Conservation (phyloP, 2,329 filamentous ascomycete genomes). For the Fusarium sarcochroum region DNA sequence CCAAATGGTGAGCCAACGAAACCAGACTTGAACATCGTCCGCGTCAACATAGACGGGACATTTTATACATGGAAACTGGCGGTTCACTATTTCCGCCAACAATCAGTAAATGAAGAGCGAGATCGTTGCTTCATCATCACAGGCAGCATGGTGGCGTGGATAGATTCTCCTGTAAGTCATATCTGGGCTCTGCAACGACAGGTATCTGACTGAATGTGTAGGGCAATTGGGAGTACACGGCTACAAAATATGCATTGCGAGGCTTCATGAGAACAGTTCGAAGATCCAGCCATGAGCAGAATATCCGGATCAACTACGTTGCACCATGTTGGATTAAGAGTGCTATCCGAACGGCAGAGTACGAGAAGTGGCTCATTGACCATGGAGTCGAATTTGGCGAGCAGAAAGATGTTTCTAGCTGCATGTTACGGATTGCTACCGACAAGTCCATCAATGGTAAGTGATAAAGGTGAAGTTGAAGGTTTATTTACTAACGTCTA, state of each 20-base stretch:
- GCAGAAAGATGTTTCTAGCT: constrained; percentile 50
- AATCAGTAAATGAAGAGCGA: constrained; percentile 54
- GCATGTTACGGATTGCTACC: constrained; percentile 53
- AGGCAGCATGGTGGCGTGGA: constrained; percentile 62
- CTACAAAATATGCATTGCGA: constrained; percentile 34
- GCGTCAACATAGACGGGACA: constrained; percentile 58
- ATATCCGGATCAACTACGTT: constrained; percentile 62
- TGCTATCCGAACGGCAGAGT: constrained; percentile 56
- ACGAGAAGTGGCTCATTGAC: constrained; percentile 57
- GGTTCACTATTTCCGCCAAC: constrained; percentile 61
- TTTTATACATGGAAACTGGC: constrained; percentile 63
- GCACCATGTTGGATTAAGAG: constrained; percentile 60
- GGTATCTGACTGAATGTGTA: background rate
- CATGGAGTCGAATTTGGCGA: constrained; percentile 58
- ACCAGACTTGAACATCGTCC: constrained; percentile 58
- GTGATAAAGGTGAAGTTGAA: background rate
- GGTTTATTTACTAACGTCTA: background rate
- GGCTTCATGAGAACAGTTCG: constrained; percentile 40
- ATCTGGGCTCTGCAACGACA: background rate
- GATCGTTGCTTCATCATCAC: constrained; percentile 66
- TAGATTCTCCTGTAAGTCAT: constrained; percentile 57
- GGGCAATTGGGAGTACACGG: constrained; percentile 44
- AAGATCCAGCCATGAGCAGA: constrained; percentile 52
- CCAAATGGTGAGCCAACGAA: constrained; percentile 49
- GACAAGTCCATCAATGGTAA: constrained; percentile 50